Conservation (phyloP, 139 green algal genomes). For the Chlorella sp. region DNA sequence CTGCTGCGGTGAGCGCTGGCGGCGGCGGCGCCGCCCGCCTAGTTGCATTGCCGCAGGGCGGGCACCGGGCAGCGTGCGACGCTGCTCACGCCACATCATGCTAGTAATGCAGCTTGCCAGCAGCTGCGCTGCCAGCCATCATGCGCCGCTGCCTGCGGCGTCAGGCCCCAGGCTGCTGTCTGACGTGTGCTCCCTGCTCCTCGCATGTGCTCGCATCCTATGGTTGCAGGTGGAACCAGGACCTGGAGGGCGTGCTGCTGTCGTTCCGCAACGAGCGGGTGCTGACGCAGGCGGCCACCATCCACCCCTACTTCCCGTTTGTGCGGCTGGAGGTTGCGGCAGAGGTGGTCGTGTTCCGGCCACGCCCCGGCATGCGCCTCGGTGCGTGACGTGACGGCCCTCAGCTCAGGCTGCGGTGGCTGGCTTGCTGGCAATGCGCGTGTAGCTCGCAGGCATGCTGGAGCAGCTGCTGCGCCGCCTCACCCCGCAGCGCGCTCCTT, state of each 20-base stretch:
- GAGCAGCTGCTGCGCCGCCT: too few relatives aligned
- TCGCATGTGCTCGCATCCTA: not conserved
- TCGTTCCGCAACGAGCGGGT: constrained; percentile 46
- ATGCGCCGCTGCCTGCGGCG: not conserved
- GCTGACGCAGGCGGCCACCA: constrained; percentile 40
- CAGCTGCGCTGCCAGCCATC: not conserved
- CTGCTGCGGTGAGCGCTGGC: constrained; percentile 46
- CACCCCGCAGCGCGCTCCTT: too few relatives aligned
- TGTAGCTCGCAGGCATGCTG: too few relatives aligned
- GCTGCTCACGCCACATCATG: too few relatives aligned
- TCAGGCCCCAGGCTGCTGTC: too few relatives aligned
- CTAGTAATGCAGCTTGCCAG: not conserved
- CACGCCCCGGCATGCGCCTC: constrained; percentile 39
- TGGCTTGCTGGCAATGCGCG: too few relatives aligned
- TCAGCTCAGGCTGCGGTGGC: too few relatives aligned
- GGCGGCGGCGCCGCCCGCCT: not conserved
- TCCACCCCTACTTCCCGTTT: constrained; percentile 70
- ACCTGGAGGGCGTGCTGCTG: constrained; percentile 58
- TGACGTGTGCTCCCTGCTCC: too few relatives aligned
- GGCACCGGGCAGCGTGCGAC: too few relatives aligned
- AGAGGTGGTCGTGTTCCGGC: constrained; percentile 55
- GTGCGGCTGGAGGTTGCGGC: constrained; percentile 54
- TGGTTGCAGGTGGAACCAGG: constrained; percentile 57
- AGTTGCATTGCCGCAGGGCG: too few relatives aligned
- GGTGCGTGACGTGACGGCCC: too few relatives aligned